Base-by-base conservation (phyloP, 179 eudicot genomes). In the Vitellaria paradoxa region DNA sequence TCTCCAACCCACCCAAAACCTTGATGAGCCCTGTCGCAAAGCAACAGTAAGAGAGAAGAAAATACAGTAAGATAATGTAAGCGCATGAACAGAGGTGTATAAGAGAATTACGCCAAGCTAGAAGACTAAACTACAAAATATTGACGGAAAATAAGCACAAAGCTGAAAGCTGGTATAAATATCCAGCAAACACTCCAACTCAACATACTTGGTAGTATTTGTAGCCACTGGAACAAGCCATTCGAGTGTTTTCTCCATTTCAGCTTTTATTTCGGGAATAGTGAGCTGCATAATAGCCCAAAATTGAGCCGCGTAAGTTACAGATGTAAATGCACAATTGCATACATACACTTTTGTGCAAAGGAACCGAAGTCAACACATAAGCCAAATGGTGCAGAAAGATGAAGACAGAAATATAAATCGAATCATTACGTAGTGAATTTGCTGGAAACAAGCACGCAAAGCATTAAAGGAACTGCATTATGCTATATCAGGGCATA, bases 1-100 rank as follows among this genome's bases (percentile, higher is more conserved):
- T 93, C 97, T 80, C 97, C 97, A 73, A 93, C 94, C 98, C 98
- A 93, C 65, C 98, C 98, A 45, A 93, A 93, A 47, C 98, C 97
- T 85, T 92, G 95, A 84, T 92, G 93, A 60, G 84, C 88, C 84
- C 97, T 92, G 92, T 64, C 78, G 56, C n/a, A 65, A 72, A 70
- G 74, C 40, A 47, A 40, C 75, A 72, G 75, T 57, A 45, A 40
- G 37, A 40, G 53, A 62, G 63, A 45, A 46, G 76, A 37, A 47
- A 56, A 56, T 3, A 56, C 61, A 75, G 42, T 21, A 55, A 75
- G 9, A 59, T 52, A 15, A 53, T 42, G 55, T 73, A 45, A 63
- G 18, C 6, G 50, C 12, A 30, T 23, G 21, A 30, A 30, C 37
- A 18, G 2, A 11, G n/a, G 30, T 70, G 17, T 18, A 11, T 1